Percentiles rank a stretch among this genome's conserved stretches.
Conservation (phyloP, 2,329 filamentous ascomycete genomes). For the Penicillium olsonii region DNA sequence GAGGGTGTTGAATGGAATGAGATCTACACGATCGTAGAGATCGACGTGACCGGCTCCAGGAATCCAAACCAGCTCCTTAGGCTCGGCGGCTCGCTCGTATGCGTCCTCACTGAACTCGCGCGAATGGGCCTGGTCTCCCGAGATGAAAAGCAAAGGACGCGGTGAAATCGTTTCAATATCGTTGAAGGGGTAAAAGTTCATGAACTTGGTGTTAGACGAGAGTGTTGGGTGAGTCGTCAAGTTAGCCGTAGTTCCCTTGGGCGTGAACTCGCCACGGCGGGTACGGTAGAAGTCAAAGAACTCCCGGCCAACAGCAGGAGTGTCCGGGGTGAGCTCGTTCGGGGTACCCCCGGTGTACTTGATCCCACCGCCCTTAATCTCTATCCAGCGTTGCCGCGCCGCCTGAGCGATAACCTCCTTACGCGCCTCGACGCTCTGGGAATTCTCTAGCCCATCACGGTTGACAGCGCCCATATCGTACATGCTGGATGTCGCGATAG, state of each 20-base stretch:
- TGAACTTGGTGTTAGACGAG: conserved; percentile 32
- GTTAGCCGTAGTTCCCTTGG: conserved; percentile 12
- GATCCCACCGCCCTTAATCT: conserved; percentile 11
- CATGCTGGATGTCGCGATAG: conserved; percentile 16
- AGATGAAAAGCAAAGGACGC: conserved; percentile 25
- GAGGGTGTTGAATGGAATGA: conserved; percentile 38
- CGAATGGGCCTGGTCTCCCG: conserved; percentile 25
- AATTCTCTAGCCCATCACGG: background rate
- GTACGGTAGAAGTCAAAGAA: conserved; percentile 38
- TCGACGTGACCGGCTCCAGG: conserved; percentile 38
- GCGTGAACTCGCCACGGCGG: conserved; percentile 30
- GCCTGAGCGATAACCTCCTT: conserved; percentile 16
- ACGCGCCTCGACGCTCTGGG: conserved; percentile 6
- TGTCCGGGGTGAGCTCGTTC: conserved; percentile 24
- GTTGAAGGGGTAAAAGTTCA: conserved; percentile 31
- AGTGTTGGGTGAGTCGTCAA: conserved; percentile 35
- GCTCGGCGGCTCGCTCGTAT: conserved; percentile 31
- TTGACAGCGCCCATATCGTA: background rate
- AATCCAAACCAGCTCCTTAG: conserved; percentile 40
- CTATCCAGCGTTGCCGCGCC: conserved; percentile 23
- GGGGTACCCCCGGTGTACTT: conserved; percentile 20
- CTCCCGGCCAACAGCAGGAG: conserved; percentile 25
- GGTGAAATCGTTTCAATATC: conserved; percentile 26
- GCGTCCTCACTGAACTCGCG: conserved; percentile 27
- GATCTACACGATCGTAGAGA: conserved; percentile 39